Conservation (phyloP, 2,329 filamentous ascomycete species). For the Pseudogymnoascus sp. region DNA sequence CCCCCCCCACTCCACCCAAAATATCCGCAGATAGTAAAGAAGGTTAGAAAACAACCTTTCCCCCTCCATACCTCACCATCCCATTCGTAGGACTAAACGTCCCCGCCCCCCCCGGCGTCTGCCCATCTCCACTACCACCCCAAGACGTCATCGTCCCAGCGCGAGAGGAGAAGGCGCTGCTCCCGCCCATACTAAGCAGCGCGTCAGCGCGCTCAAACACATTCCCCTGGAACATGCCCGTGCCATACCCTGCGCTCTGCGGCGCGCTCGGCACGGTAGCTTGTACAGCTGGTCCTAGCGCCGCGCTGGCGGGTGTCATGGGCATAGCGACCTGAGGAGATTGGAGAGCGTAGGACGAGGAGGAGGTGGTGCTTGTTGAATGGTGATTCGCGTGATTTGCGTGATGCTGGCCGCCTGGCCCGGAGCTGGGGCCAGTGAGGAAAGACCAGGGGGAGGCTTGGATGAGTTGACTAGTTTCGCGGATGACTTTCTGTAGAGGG, state of each 20-base stretch:
- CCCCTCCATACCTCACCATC: background rate
- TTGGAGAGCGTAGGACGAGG: constrained; percentile 18
- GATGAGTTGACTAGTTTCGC: constrained; percentile 69
- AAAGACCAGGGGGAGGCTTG: constrained; percentile 51
- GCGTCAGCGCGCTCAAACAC: constrained; percentile 27
- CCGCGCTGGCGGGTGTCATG: constrained; percentile 82
- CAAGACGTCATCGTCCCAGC: constrained; percentile 24
- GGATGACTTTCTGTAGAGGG: constrained; percentile 73
- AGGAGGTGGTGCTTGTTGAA: background rate
- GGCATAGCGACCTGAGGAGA: constrained; percentile 51
- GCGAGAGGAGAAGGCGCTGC: constrained; percentile 21
- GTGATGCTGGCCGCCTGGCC: background rate
- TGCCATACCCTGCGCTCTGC: constrained; percentile 22
- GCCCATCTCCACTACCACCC: background rate
- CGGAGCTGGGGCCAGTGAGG: background rate
- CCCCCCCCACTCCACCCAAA: too few relatives aligned
- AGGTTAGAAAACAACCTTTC: background rate
- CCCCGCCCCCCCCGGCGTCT: background rate
- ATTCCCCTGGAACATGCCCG: constrained; percentile 23
- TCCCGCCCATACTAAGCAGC: constrained; percentile 19
- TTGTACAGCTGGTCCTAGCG: constrained; percentile 80
- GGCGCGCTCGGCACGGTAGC: constrained; percentile 74
- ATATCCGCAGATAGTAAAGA: background rate
- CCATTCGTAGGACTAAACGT: constrained; percentile 1
- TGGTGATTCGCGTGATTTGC: background rate